Evolutionary conservation across 1,139 yeast genomes (phyloP), one percentile per base, ranked within the genome.

Genomic region (Hanseniaspora uvarum): DNA sequence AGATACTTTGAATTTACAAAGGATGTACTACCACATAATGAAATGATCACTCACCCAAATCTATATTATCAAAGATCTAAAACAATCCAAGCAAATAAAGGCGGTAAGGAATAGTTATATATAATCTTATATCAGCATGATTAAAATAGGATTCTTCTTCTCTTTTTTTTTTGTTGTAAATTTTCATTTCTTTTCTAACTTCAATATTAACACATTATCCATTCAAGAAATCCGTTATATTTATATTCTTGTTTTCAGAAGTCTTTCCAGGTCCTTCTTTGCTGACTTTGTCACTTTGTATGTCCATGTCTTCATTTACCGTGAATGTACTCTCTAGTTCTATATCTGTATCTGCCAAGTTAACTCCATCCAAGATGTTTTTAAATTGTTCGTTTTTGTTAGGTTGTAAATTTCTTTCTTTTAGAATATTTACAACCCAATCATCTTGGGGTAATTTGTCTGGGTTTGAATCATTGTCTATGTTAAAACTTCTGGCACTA

Each of bases 1-100:
- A 76, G 86, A 62, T 96, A 87, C 2, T 86, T 86, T 67, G 97
- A 89, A 63, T 69, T 80, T n/a, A 88, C 86, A 63, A 77, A 75
- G 58, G 67, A 67, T 41, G 46, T 34, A 10, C 30, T 53, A 6
- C 68, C 65, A 53, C 81, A 76, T 55, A 70, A 70, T 53, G 67
- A 68, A 10, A 80, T 79, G 56, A 86, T 92, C 56, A 77, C 78
- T 30, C 95, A 88, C 69, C 97, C 98, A 8, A 88, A 88, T 65
- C 75, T 83, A 59, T 92, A 88, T 67, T 92, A 84, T 66, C 94
- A 86, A 60, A 75, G 94, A 60, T 80, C 86, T 34, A 58, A 38
- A 39, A 47, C 44, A 19, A 18, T 36, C 11, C 46, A 44, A 44
- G 21, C 33, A n/a, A 44, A 31, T 14, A 44, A 44, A 21, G 28